Base-by-base conservation (phyloP, 148 eudicot genomes). In the Nyssa sinensis region DNA sequence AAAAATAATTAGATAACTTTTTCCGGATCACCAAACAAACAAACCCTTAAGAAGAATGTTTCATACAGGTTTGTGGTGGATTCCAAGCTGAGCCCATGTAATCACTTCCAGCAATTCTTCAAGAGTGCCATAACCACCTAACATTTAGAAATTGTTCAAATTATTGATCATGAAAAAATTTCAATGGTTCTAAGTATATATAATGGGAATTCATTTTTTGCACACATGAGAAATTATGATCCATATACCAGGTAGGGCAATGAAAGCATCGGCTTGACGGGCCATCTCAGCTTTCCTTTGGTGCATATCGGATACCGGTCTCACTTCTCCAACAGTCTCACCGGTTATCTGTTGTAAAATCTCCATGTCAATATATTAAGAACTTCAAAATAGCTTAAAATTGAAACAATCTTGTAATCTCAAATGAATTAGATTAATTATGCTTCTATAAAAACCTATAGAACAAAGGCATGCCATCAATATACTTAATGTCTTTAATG, bases 271-370 rank as follows among this genome's bases (percentile, higher is more conserved):
- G 17, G 98, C 98, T 85, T 88, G 96, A 27, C 93, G 90, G 51
- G 97, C 97, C 98, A 94, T 94, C 80, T 94, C 98, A 53, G 98
- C 97, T 75, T 92, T 94, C 79, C 98, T 86, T 71, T 94, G 92
- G 79, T 94, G 98, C 98, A 94, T 94, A 81, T 84, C 90, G 34
- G 97, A 87, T 24, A 94, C 98, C 2, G 93, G 81, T 79, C 85
- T 85, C 39, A 92, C 89, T 80, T 94, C 97, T 23, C 98, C 98
- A 19, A 92, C 83, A 2, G 89, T 85, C 77, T 71, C 90, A 62
- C 98, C 98, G 7, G 97, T 90, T 79, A 94, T 87, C 98, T 94
- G 83, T 69, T 49, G 37, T 16, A 60, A 53, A 29, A 59, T n/a
- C 4, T 63, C 28, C 5, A 49, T 33, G 21, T 2, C 59, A n/a